Conservation (phyloP, 2,329 filamentous ascomycete species). For the Diplodia corticola region DNA sequence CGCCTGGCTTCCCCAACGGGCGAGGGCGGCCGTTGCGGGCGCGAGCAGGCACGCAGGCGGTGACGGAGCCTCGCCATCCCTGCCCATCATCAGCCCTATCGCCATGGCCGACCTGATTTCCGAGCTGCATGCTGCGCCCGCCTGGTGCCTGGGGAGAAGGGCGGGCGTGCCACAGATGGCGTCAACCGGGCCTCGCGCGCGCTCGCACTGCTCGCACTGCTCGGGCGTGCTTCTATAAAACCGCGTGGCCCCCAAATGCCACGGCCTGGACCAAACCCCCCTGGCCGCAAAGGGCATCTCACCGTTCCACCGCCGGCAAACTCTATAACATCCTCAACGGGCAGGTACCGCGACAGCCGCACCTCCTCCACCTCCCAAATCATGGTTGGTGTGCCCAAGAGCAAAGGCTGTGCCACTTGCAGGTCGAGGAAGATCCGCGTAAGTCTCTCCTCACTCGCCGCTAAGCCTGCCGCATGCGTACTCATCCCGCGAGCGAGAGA, state of each 20-base stretch:
- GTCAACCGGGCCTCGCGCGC: not conserved
- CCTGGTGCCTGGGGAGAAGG: conserved; percentile 5
- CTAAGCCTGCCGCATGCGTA: conserved; percentile 12
- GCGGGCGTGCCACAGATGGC: conserved; percentile 3
- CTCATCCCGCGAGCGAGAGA: conserved; percentile 14
- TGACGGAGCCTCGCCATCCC: not conserved
- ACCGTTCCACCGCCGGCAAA: not conserved
- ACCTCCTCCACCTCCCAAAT: not conserved
- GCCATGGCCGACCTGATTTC: not conserved
- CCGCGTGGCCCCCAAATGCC: conserved; percentile 2
- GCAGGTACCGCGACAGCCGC: not conserved
- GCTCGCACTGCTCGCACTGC: not conserved
- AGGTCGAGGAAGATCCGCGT: conserved; percentile 19
- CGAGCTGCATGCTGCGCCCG: not conserved
- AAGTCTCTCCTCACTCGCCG: conserved; percentile 4
- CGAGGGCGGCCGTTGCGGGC: not conserved
- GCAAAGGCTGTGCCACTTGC: conserved; percentile 20
- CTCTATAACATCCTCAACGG: not conserved
- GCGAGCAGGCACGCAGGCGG: not conserved
- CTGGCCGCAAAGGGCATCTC: not conserved
- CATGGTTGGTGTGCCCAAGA: conserved; percentile 23
- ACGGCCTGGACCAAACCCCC: not conserved
- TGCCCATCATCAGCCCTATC: conserved; percentile 1
- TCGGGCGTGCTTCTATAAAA: conserved; percentile 2
- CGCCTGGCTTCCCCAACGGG: not conserved